Evolutionary conservation across 345 rosid species (phyloP).

Genomic region (Salix arbutifolia): DNA sequence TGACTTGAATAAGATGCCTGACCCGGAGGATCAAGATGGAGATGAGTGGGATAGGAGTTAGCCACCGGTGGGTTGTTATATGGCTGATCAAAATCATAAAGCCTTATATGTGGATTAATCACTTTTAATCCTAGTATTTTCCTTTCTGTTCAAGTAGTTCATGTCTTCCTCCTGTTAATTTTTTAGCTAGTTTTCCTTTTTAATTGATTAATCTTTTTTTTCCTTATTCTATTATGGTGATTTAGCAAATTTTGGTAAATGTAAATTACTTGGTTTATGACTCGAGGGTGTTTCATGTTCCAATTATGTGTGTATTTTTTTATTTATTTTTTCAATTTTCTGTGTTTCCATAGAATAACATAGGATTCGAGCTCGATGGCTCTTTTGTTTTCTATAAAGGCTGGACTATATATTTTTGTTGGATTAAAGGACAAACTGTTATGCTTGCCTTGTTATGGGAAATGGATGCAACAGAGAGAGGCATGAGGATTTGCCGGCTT

Average conservation of each 20-base stretch:
- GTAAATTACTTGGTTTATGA: conserved; percentile 12
- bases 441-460: neutral
- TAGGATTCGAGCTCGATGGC: neutral
- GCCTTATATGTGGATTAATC: conserved; percentile 11
- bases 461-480: neutral
- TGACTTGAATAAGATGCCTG: conserved; percentile 89
- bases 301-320: neutral
- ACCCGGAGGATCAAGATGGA: conserved; percentile 77
- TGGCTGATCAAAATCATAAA: conserved; percentile 4
- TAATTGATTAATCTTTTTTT: neutral
- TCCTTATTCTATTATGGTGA: neutral
- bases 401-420: neutral
- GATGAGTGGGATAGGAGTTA: conserved; percentile 48
- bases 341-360: neutral
- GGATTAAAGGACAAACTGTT: neutral
- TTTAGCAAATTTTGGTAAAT: conserved; percentile 29
- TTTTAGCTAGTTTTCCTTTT: neutral
- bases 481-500: neutral
- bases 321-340: neutral
- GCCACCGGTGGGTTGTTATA: neutral
- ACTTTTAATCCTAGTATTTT: neutral
- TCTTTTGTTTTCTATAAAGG: neutral
- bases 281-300: neutral
- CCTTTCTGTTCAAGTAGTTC: neutral
- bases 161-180: neutral